phyloP scores from a whole-genome alignment of 352 stramenopile species.

The Phytophthora rubi region DNA sequence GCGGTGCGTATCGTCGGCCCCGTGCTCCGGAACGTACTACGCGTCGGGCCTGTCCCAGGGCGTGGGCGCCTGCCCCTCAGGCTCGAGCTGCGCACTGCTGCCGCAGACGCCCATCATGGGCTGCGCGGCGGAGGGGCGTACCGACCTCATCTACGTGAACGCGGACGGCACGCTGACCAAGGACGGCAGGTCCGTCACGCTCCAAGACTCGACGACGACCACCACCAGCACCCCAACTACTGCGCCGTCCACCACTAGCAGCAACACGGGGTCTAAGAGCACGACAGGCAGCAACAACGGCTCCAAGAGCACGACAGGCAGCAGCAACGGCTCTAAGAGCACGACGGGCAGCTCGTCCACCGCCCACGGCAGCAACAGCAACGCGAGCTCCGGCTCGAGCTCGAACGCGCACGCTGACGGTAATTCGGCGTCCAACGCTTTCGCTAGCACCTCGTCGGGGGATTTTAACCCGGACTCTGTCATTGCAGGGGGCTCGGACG shows the following conservation, averaged over 20 bases:
- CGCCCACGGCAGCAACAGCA: slow-evolving; percentile 14
- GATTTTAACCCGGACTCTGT: slow-evolving; percentile 29
- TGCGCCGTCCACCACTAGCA: slow-evolving; percentile 4
- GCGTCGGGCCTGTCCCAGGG: slow-evolving; percentile 47
- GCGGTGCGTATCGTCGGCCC: slow-evolving; percentile 55
- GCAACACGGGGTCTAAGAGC: slow-evolving; percentile 14
- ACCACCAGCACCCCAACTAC: not conserved
- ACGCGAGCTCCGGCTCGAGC: slow-evolving; percentile 17
- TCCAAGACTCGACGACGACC: slow-evolving; percentile 17
- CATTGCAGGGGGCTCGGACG: slow-evolving; percentile 33
- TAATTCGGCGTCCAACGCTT: slow-evolving; percentile 15
- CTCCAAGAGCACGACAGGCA: not conserved
- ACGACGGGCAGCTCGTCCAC: slow-evolving; percentile 6
- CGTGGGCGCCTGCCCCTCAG: slow-evolving; percentile 60
- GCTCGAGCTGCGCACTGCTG: slow-evolving; percentile 64
- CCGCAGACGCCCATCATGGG: slow-evolving; percentile 73
- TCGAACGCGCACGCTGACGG: slow-evolving; percentile 14
- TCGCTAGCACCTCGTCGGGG: slow-evolving; percentile 4
- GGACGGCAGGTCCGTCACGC: slow-evolving; percentile 44
- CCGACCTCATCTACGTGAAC: slow-evolving; percentile 76
- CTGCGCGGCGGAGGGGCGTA: slow-evolving; percentile 54
- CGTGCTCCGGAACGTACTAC: slow-evolving; percentile 73
- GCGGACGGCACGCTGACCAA: slow-evolving; percentile 66
- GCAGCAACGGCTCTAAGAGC: slow-evolving; percentile 1
- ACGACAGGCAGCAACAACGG: slow-evolving; percentile 5